Base-by-base conservation (phyloP, 78 protist species). In the Ministeria vibrans region DNA sequence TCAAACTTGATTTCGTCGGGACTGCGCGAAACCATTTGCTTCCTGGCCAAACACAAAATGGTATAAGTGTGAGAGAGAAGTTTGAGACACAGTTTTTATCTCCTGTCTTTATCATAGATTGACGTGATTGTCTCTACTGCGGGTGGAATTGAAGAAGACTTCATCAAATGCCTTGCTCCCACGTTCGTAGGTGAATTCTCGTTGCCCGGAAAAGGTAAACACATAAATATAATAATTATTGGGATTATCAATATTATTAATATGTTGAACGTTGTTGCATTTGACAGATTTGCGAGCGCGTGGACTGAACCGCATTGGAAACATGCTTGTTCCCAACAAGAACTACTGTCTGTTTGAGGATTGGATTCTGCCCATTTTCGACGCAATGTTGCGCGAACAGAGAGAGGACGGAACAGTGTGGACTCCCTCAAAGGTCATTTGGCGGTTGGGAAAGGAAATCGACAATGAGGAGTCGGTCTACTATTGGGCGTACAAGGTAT, bases 121-220 rank as follows among this genome's bases (percentile, higher is more conserved):
- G 93, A 92, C 71, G 83, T 15, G 45, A 78, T 98, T 38, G 99
- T 98, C n/a, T 30, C 99, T 0, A 92, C 99, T 0, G 98, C 98
- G 0, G 99, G 99, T 22, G 99, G 99, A 41, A 69, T 98, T 22
- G 99, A 98, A 69, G 99, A 98, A 74, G 99, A 98, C 61, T 85
- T 98, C 69, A 97, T 98, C 79, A 97, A 97, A 85, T 97, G 99
- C 88, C 46, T 98, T 23, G 98, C 94, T 1, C 96, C 91, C 22
- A 93, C 97, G 22, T 92, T 84, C 42, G 9, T 93, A 27, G 99
- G 99, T 18, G 98, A 90, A 63, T 98, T 98, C 70, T 27, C 66
- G 27, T 61, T 97, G 45, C 20, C 38, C 6, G 99, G 98, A 42
- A n/a, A 73, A 36, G 34, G 79, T 55, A 55, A 36, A 71, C 25